Evolutionary conservation across 257 asterid genomes (phyloP).

Genomic region (Vinca minor): DNA sequence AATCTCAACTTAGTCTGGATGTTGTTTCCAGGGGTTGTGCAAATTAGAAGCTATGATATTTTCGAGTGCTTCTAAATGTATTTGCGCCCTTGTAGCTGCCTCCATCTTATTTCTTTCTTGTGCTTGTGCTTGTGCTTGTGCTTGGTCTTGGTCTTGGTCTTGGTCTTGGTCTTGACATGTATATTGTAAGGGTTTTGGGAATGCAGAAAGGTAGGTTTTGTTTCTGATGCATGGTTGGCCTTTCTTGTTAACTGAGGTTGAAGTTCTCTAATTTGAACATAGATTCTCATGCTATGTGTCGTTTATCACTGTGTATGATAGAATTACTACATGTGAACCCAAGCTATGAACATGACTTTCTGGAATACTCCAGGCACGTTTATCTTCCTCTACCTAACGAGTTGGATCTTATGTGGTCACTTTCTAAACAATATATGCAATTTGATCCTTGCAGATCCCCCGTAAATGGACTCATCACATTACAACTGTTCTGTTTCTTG

Average conservation of each 20-base stretch:
- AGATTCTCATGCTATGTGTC: background rate
- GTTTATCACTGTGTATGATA: background rate
- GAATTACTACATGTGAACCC: background rate
- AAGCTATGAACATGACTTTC: background rate
- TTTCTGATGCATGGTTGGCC: background rate
- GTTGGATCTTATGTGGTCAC: background rate
- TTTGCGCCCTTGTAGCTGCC: background rate
- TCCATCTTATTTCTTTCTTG: background rate
- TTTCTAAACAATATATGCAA: background rate
- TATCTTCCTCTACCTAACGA: background rate
- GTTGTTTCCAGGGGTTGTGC: background rate
- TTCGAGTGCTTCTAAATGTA: background rate
- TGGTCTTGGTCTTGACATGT: background rate
- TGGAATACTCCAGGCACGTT: background rate
- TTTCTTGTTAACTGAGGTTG: background rate
- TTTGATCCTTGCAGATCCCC: slow-evolving; percentile 49
- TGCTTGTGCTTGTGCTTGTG: too few relatives aligned
- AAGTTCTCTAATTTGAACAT: background rate
- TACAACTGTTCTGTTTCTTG: slow-evolving; percentile 74
- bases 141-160: background rate
- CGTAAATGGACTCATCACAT: slow-evolving; percentile 95
- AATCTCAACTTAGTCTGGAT: background rate
- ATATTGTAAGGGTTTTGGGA: background rate
- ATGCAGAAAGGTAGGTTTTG: background rate
- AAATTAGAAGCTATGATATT: background rate